Base-by-base conservation (phyloP, 2,329 filamentous ascomycete genomes). In the Exophiala viscosa region DNA sequence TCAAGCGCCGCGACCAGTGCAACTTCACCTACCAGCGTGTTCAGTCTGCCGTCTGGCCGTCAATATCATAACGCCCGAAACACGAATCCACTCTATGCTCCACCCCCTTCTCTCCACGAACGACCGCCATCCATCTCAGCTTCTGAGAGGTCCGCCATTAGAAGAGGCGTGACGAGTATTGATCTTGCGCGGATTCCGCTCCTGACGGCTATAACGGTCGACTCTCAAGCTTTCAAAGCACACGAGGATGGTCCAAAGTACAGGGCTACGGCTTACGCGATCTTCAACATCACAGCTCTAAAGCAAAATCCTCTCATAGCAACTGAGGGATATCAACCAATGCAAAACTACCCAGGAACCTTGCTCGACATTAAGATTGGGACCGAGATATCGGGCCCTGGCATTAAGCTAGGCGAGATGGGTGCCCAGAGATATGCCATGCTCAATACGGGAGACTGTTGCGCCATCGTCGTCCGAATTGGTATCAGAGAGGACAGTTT, bases 391-490 rank as follows among this genome's bases (percentile, higher is more conserved):
- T 40, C 50, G 2, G 48, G 48, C 11, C 53, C 48, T 7, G 44
- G 36, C 20, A 33, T 18, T 20, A 45, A 45, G 32, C 38, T 55
- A 14, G 41, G 17, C 3, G 40, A 55, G 31, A 35, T 46, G 18
- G 50, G 44, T 7, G 10, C 35, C 23, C 5, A 28, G 23, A 28
- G 23, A 28, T 28, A 28, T 28, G 33, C 45, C 10, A 38, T 15
- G n/a, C 36, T 39, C 18, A 28, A 45, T 17, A 45, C 40, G 15
- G 39, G 43, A n/a, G 52, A 54, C 11, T 35, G 36, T 11, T 70
- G 67, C 68, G 60, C 50, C 7, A 23, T 65, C 13, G 55, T 64
- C 6, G 49, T 67, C 14, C 61, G 65, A 23, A 32, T 58, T 32
- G 45, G 48, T 4, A n/a, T 52, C n/a, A 52, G 55, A 34, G 51